These are phyloP conservation scores for Auriscalpium vulgare DNA, from an alignment of 768 basidiomycete genomes.

Conservation along the genomic window DNA sequence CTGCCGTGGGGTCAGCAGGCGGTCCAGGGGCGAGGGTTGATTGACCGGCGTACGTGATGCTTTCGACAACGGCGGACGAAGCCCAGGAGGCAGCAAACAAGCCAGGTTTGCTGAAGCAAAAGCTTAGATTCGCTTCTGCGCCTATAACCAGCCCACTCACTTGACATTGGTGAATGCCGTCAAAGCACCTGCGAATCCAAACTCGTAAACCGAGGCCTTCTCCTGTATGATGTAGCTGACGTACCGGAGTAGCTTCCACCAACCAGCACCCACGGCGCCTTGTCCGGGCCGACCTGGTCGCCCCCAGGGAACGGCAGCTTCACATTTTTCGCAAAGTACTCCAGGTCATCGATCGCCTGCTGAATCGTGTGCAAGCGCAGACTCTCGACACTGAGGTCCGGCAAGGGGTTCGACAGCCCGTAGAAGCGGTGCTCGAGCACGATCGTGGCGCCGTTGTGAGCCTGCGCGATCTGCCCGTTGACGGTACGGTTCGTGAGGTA, in stretches of 20 bases:
- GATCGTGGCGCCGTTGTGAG: conserved; percentile 54
- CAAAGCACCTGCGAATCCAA: conserved; percentile 24
- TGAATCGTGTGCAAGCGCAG: conserved; percentile 57
- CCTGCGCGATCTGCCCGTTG: conserved; percentile 57
- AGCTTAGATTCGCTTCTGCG: not conserved
- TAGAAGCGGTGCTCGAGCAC: conserved; percentile 71
- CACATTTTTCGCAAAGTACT: conserved; percentile 60
- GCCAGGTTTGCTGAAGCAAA: conserved; percentile 40
- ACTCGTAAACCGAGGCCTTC: not conserved
- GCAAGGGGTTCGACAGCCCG: conserved; percentile 61
- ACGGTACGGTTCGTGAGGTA: conserved; percentile 64
- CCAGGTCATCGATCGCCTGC: conserved; percentile 68
- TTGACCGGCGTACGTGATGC: conserved; percentile 41
- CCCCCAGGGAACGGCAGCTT: conserved; percentile 62
- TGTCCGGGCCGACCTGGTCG: conserved; percentile 45
- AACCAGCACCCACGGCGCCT: conserved; percentile 34
- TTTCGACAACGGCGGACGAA: conserved; percentile 59
- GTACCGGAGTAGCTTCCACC: conserved; percentile 36
- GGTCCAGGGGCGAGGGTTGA: no score
- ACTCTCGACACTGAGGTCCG: conserved; percentile 50
- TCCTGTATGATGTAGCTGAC: not conserved
- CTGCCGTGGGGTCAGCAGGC: conserved; percentile 18
- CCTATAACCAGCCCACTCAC: conserved; percentile 22
- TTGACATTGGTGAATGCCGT: conserved; percentile 65
- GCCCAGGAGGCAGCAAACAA: conserved; percentile 58